Conservation (phyloP, 1,139 yeast species). For the Nakaseomyces bracarensis region DNA sequence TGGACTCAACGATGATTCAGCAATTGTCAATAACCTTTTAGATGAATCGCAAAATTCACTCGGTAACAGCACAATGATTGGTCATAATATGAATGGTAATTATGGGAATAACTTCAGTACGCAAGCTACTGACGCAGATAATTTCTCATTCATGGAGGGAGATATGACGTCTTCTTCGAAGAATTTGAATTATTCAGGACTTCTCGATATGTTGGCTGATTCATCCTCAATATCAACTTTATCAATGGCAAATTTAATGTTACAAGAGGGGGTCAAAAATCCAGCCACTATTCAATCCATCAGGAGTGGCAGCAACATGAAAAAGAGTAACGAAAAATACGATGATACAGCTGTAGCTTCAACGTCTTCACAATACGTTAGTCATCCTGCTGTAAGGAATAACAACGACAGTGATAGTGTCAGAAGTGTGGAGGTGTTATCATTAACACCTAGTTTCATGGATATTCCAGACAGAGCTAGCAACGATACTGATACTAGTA, state of each 20-base stretch:
- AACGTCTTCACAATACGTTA: slow-evolving; percentile 7
- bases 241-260: slow-evolving; percentile 17
- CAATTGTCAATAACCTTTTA: background rate
- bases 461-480: slow-evolving; percentile 27
- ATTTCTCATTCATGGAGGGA: background rate
- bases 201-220: slow-evolving; percentile 35
- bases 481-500: background rate
- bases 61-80: background rate
- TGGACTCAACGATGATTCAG: slow-evolving; percentile 5
- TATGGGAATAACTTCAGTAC: slow-evolving; percentile 1
- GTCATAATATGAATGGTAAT: background rate
- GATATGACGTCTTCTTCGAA: slow-evolving; percentile 6
- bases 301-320: slow-evolving; percentile 6
- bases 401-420: slow-evolving; percentile 21
- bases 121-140: slow-evolving; percentile 6
- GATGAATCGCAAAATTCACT: background rate
- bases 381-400: slow-evolving; percentile 10
- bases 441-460: slow-evolving; percentile 35
- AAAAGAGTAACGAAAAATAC: slow-evolving; percentile 4
- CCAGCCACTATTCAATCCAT: slow-evolving; percentile 7
- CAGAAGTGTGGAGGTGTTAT: slow-evolving; percentile 33
- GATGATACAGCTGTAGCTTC: background rate
- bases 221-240: slow-evolving; percentile 23
- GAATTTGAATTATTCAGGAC: slow-evolving; percentile 26
- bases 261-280: slow-evolving; percentile 15